phyloP scores from a whole-genome alignment of 257 asterid genomes.

The Datura wrightii region DNA sequence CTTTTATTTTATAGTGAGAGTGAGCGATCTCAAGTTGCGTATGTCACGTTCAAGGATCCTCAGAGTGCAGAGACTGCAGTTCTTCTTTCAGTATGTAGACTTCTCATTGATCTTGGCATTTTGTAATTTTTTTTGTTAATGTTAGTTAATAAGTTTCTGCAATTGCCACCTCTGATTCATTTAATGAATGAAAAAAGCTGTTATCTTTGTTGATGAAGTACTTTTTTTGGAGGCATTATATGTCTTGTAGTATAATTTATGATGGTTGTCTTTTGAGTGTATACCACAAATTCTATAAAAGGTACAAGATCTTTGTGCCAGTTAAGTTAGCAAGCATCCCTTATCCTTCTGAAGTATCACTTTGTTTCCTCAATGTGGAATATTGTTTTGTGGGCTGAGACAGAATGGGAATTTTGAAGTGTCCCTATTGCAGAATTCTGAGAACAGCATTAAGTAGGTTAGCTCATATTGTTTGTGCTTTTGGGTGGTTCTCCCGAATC shows the following conservation, averaged over 20 bases:
- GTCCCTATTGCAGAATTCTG: background rate
- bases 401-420: background rate
- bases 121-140: background rate
- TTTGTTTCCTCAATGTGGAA: background rate
- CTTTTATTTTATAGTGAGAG: slow-evolving; percentile 48
- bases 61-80: slow-evolving; percentile 72
- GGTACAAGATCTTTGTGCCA: background rate
- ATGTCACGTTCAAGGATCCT: slow-evolving; percentile 66
- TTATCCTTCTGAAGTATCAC: background rate
- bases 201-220: background rate
- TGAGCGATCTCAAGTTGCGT: slow-evolving; percentile 60
- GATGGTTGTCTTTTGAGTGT: background rate
- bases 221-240: background rate
- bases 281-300: background rate
- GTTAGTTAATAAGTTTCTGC: background rate
- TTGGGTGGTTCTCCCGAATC: background rate
- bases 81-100: slow-evolving; percentile 60
- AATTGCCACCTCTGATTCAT: background rate
- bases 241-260: background rate
- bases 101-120: slow-evolving; percentile 18
- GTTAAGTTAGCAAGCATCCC: background rate
- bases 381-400: background rate
- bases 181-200: background rate
- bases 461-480: background rate
- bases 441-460: background rate